Base-by-base conservation (phyloP, 495 filamentous ascomycete species). In the Hyphodiscus hymeniophilus region DNA sequence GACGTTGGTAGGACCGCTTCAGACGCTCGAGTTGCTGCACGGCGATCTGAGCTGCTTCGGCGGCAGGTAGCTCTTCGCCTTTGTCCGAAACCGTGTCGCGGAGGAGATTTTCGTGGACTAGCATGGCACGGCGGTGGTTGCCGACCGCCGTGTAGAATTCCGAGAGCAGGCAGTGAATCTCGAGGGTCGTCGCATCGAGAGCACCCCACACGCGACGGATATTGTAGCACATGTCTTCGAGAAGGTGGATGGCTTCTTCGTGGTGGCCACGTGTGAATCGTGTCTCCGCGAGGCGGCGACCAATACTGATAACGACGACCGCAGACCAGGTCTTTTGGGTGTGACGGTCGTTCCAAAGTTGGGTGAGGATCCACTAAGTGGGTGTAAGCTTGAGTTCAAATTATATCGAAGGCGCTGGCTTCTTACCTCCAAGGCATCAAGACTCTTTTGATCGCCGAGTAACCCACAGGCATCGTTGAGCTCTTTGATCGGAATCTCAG, bases 201-300 rank as follows among this genome's bases (percentile, higher is more conserved):
- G 69, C 69, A 17, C 77, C 77, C 58, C 74, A 77, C 5, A 73
- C 72, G 34, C 75, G 74, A 7, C 76, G 75, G 38, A 83, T 64
- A 47, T 83, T 83, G 63, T 83, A 82, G 62, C 74, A 79, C 49
- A 83, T 76, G 55, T 74, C 74, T 41, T 77, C 74, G 58, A 71
- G 72, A 0, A 83, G 65, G 22, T 72, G 69, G 46, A 76, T 74
- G 15, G 79, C 74, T 10, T 60, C 48, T n/a, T 1, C 16, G 42
- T 56, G 45, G 41, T 65, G 60, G 20, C 68, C 68, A 16, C 67
- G 71, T 38, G 66, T 66, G 56, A 74, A 76, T 31, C 74, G 73
- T 0, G 74, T 75, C 59, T 82, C 74, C 20, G 80, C 73, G 24
- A 81, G 69, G 4, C 72, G 65, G 15, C 72, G 68, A 2, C 78